Percentiles rank a stretch among this genome's conserved stretches.
phyloP scores from a whole-genome alignment of 1,284 basidiomycete species.

The Golubevia sp. region DNA sequence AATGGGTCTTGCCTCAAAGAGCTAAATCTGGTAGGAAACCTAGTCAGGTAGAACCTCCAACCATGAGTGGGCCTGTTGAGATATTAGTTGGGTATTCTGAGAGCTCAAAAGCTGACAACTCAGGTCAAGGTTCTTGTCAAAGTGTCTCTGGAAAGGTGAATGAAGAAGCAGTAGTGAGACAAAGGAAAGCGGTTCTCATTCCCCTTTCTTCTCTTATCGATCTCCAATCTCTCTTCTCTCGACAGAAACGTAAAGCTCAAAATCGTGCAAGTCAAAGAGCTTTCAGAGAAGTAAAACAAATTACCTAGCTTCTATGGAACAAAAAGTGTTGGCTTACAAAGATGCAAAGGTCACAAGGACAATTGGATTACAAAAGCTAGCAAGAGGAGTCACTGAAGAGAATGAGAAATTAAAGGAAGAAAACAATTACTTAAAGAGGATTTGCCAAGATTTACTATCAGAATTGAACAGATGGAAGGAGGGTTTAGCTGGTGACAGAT shows the following conservation, averaged over 20 bases:
- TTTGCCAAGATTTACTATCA: too few relatives aligned
- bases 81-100: too few relatives aligned
- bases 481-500: too few relatives aligned
- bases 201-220: too few relatives aligned
- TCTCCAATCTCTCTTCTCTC: too few relatives aligned
- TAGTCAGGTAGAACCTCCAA: constrained; percentile 45
- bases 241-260: constrained; percentile 52
- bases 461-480: too few relatives aligned
- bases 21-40: constrained; percentile 60
- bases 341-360: constrained; percentile 40
- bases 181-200: too few relatives aligned
- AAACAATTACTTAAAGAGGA: constrained; percentile 21
- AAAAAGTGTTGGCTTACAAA: constrained; percentile 52
- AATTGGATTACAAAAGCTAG: constrained; percentile 50
- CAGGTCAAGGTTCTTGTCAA: background rate
- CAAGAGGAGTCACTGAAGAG: constrained; percentile 38
- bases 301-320: constrained; percentile 40
- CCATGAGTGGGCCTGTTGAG: constrained; percentile 12
- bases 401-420: constrained; percentile 30
- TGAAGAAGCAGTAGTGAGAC: too few relatives aligned
- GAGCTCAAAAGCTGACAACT: background rate
- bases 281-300: constrained; percentile 47
- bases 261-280: constrained; percentile 50
- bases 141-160: background rate
- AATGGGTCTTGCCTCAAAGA: constrained; percentile 56